Evolutionary conservation across 1,139 yeast species (phyloP).

Genomic region (Zygoascus meyerae): DNA sequence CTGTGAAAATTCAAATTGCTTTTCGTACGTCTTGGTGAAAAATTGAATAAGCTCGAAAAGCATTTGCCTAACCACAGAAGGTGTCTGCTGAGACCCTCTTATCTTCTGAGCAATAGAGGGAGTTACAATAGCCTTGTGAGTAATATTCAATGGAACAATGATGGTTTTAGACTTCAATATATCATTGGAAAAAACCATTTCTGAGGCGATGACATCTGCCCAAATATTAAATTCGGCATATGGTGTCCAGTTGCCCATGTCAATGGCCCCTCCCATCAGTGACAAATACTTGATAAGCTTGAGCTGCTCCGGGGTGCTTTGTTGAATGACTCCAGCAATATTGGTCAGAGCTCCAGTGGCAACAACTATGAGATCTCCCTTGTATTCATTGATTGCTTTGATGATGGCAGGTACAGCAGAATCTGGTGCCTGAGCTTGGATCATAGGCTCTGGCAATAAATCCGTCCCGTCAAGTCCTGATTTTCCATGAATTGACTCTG

Average conservation of each 20-base stretch:
- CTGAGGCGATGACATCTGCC: conserved; percentile 74
- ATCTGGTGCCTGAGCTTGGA: conserved; percentile 36
- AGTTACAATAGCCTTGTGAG: conserved; percentile 64
- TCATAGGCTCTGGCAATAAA: conserved; percentile 47
- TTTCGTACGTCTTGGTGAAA: conserved; percentile 46
- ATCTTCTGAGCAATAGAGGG: conserved; percentile 35
- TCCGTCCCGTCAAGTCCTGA: conserved; percentile 71
- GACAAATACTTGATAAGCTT: conserved; percentile 46
- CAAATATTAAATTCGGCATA: conserved; percentile 75
- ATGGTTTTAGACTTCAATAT: conserved; percentile 45
- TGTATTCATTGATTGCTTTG: conserved; percentile 41
- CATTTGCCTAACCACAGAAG: conserved; percentile 44
- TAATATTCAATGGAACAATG: conserved; percentile 62
- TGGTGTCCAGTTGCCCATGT: conserved; percentile 42
- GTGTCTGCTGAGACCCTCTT: conserved; percentile 1
- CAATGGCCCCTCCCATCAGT: conserved; percentile 74
- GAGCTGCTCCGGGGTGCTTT: conserved; percentile 47
- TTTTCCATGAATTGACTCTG: conserved; percentile 65
- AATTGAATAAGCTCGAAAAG: conserved; percentile 53
- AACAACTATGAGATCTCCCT: conserved; percentile 50
- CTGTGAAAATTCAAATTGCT: conserved; percentile 39
- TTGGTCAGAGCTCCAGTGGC: conserved; percentile 77
- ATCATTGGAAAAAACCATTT: conserved; percentile 45
- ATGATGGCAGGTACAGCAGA: conserved; percentile 55
- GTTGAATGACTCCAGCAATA: conserved; percentile 45